Evolutionary conservation across 306 rosid genomes (phyloP).

Genomic region (Leucaena leucocephala): DNA sequence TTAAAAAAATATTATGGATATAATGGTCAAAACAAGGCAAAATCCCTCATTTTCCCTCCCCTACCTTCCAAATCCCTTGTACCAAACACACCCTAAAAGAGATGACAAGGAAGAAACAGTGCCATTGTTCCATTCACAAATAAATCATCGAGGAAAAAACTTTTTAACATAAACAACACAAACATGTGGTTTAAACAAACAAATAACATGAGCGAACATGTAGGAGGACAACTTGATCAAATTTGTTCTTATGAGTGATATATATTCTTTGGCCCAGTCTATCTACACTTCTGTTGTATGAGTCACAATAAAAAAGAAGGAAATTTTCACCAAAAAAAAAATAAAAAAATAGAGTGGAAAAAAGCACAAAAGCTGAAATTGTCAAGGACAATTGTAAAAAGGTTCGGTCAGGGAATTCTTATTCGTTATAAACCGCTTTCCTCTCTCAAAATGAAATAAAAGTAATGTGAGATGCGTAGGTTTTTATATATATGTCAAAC

Average conservation of each 20-base stretch:
- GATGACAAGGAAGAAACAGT: too few relatives aligned
- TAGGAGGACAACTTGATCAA: neutral
- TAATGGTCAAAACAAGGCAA: too few relatives aligned
- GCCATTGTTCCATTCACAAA: neutral
- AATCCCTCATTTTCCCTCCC: too few relatives aligned
- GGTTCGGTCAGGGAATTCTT: constrained; percentile 12
- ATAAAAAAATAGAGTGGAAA: too few relatives aligned
- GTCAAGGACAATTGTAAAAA: constrained; percentile 13
- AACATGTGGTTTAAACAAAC: neutral
- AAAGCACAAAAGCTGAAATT: neutral
- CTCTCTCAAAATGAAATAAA: neutral
- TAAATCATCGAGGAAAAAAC: neutral
- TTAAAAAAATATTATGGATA: too few relatives aligned
- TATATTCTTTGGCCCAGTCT: neutral
- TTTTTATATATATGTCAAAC: neutral
- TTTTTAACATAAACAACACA: neutral
- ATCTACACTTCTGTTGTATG: neutral
- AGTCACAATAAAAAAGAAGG: neutral
- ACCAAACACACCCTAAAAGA: too few relatives aligned
- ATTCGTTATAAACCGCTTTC: neutral
- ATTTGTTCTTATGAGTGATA: neutral
- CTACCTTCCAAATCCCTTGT: too few relatives aligned
- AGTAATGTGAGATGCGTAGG: neutral
- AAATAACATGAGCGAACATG: neutral
- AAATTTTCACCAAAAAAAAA: too few relatives aligned